A percentile compares a stretch with the other conserved stretches of the same genome.
Evolutionary conservation across 2,329 filamentous ascomycete genomes (phyloP).

Genomic region (Apiospora marii): DNA sequence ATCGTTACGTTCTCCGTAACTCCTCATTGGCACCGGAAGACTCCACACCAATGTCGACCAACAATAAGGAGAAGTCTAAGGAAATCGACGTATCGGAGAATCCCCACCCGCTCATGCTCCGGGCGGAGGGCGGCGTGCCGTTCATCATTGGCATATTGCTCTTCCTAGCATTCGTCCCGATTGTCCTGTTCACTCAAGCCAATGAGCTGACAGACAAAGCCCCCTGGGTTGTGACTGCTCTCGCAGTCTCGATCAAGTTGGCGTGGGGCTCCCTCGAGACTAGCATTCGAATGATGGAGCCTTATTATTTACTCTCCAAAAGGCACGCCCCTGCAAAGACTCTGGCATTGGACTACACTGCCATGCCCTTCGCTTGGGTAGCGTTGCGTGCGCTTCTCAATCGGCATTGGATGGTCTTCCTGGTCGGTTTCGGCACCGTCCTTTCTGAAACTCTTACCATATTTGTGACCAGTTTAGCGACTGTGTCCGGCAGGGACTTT

Average conservation of each 20-base stretch:
- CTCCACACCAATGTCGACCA: conserved; percentile 50
- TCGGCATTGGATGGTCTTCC: conserved; percentile 69
- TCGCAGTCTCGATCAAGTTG: conserved; percentile 73
- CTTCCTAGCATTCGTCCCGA: conserved; percentile 65
- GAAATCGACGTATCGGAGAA: conserved; percentile 62
- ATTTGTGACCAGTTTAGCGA: conserved; percentile 70
- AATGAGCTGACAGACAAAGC: conserved; percentile 65
- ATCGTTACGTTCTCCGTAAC: conserved; percentile 74
- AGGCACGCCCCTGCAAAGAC: conserved; percentile 71
- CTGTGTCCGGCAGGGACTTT: conserved; percentile 70
- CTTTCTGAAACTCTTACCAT: conserved; percentile 78
- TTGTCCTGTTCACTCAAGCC: conserved; percentile 66
- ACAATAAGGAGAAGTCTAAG: conserved; percentile 56
- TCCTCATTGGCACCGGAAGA: conserved; percentile 73
- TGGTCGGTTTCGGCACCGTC: conserved; percentile 75
- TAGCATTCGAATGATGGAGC: conserved; percentile 76
- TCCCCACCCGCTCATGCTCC: conserved; percentile 75
- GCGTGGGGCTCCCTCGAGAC: conserved; percentile 74
- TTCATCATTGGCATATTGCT: conserved; percentile 65
- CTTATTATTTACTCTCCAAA: conserved; percentile 73
- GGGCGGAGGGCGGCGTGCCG: conserved; percentile 64
- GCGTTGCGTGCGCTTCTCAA: conserved; percentile 69
- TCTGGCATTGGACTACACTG: conserved; percentile 76
- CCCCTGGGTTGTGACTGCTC: conserved; percentile 70
- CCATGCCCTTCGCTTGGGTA: conserved; percentile 72